A percentile compares a stretch with the other conserved stretches of the same genome.
Conservation (phyloP, 805 yeast species). For the Kodamaea fukazawae region DNA sequence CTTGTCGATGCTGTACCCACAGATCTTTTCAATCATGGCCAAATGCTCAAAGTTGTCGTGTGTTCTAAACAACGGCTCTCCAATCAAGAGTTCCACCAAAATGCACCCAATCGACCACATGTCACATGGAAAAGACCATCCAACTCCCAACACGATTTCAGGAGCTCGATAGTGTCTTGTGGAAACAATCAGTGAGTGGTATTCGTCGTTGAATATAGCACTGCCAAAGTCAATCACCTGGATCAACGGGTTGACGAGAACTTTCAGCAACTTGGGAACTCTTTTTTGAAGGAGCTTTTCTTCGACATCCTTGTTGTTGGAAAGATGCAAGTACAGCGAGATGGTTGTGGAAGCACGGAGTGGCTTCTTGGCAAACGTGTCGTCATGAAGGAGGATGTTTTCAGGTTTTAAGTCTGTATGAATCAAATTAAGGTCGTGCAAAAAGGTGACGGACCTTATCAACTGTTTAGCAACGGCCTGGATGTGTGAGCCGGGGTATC, state of each 20-base stretch:
- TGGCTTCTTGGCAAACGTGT: slow-evolving; percentile 40
- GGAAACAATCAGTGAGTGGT: slow-evolving; percentile 86
- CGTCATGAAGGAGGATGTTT: slow-evolving; percentile 71
- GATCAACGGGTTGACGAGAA: slow-evolving; percentile 74
- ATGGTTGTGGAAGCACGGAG: slow-evolving; percentile 32
- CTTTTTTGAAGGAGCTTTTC: slow-evolving; percentile 14
- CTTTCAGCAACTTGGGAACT: slow-evolving; percentile 37
- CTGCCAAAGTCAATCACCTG: slow-evolving; percentile 97
- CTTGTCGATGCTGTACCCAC: slow-evolving; percentile 52
- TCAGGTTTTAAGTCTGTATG: slow-evolving; percentile 98
- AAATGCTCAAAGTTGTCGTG: slow-evolving; percentile 93
- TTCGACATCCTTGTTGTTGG: slow-evolving; percentile 5
- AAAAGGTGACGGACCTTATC: slow-evolving; percentile 77
- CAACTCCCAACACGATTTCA: slow-evolving; percentile 88
- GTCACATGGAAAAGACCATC: slow-evolving; percentile 97
- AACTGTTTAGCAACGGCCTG: slow-evolving; percentile 87
- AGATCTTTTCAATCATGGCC: slow-evolving; percentile 87
- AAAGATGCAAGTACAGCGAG: slow-evolving; percentile 29
- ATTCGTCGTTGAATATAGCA: slow-evolving; percentile 91
- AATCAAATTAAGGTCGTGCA: slow-evolving; percentile 85
- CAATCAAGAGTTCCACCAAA: slow-evolving; percentile 84
- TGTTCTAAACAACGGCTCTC: slow-evolving; percentile 91
- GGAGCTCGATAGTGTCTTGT: slow-evolving; percentile 98
- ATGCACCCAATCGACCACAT: slow-evolving; percentile 97
- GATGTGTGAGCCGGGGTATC: slow-evolving; percentile 94